Evolutionary conservation across 768 basidiomycete genomes (phyloP), one percentile per base, ranked within the genome.

Genomic region (Hygrocybe punicea): DNA sequence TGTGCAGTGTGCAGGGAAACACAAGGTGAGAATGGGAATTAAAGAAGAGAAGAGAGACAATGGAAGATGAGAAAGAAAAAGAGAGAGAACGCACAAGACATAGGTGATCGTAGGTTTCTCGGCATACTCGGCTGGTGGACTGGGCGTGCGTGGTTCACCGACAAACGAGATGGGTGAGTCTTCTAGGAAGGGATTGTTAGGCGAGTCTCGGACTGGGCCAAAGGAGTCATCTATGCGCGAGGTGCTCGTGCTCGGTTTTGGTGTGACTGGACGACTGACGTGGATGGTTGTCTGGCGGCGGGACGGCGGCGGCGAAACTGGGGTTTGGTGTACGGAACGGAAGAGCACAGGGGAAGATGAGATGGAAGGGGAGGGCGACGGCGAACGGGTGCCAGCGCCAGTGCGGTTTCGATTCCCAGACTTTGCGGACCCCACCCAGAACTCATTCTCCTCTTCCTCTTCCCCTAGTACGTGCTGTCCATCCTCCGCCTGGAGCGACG

Each of bases 261-360:
- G 68, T 45, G 69, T 72, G 44, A 65, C 58, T 37, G 65, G 68
- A 19, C 53, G 54, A 33, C 55, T 34, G n/a, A 53, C 47, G 16
- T 55, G 63, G 39, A 62, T 59, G 6, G 70, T 66, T 3, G 61
- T 57, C 58, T 78, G 79, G 14, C 84, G 76, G 61, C 83, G 74
- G 2, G 86, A 88, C 1, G 85, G 85, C 4, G 87, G 86, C 1
- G 87, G 87, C 0, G 85, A 87, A 17, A 84, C 78, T 1, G 82
- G 80, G 40, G 78, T 77, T 56, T 70, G 68, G 62, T 61, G 65
- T 68, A 65, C 71, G 71, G 19, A 64, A 76, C 57, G 65, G 75
- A 74, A 69, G 51, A 73, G 62, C 2, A 75, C 73, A 39, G 67
- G 67, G 8, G 60, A 21, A 29, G 57, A 44, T 17, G 62, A 49